phyloP scores from a whole-genome alignment of 2,329 filamentous ascomycete genomes.

The Botryotinia narcissicola region DNA sequence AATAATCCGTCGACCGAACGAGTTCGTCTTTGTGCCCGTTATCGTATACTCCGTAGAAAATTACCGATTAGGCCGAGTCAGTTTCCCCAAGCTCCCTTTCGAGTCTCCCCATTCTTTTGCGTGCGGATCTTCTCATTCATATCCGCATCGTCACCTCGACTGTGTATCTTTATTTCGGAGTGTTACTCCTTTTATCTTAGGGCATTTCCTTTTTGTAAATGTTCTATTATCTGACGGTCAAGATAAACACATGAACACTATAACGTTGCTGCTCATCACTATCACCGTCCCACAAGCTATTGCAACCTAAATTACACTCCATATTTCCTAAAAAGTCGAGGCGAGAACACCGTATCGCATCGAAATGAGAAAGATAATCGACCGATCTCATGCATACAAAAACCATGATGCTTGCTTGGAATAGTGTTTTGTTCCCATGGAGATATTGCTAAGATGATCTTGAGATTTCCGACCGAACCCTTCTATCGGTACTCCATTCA shows the following conservation, averaged over 20 bases:
- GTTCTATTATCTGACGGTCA: not conserved
- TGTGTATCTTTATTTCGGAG: not conserved
- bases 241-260: not conserved
- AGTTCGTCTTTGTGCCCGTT: not conserved
- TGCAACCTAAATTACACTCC: not conserved
- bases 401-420: slow-evolving; percentile 16
- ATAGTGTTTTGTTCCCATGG: not conserved
- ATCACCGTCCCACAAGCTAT: slow-evolving; percentile 5
- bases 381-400: slow-evolving; percentile 17
- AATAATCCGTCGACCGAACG: not conserved
- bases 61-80: slow-evolving; percentile 6
- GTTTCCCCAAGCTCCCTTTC: not conserved
- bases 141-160: not conserved
- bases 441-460: slow-evolving; percentile 18
- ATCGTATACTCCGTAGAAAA: not conserved
- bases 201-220: not conserved
- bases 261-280: not conserved
- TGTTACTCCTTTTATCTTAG: not conserved
- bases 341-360: not conserved
- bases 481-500: slow-evolving; percentile 20
- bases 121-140: not conserved
- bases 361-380: slow-evolving; percentile 11
- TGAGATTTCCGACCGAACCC: slow-evolving; percentile 22
- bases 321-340: slow-evolving; percentile 14
- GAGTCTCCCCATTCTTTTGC: not conserved